Evolutionary conservation across 129 eudicot species (phyloP), one percentile per base, ranked within the genome.

Genomic region (Gnaphalium uliginosum): DNA sequence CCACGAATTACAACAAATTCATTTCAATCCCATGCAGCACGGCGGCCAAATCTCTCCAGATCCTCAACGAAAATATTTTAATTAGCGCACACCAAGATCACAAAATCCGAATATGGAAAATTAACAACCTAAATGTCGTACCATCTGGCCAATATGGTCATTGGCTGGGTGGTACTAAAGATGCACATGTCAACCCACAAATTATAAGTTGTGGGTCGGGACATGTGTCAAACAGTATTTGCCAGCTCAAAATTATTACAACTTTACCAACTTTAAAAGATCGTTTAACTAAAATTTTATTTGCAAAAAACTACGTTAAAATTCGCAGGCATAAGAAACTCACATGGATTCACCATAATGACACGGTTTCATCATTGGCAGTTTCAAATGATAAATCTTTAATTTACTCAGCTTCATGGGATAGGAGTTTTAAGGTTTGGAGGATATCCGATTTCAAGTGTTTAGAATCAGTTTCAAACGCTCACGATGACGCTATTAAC

Each of bases 401-500:
- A 43, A 72, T 92, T 3, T 92, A 92, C 82, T 92, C 98, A 0
- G 98, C 75, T 53, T 92, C 96, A 21, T 92, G 98, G 97, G 98
- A 92, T 17, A 79, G 96, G 58, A 85, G 87, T 15, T 83, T 92
- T 23, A 89, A 89, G 69, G 82, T 92, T 2, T 92, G 98, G 98
- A 70, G 90, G 35, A 84, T 75, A 1, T 75, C 93, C 3, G 94
- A 89, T 64, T 92, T 84, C 79, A 84, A 79, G 78, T 92, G 98
- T 79, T 46, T 89, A 25, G 96, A 87, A 46, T 92, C 98, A 2
- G 80, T 89, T 9, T 54, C 75, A 54, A 79, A 84, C 25, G 98
- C 98, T 1, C 98, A 92, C 21, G 98, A 92, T 3, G 98, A 92
- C 25, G 98, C 98, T 9, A 92, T 92, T 33, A 92, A 89, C 71